These are phyloP conservation scores for Thecaphora thlaspeos DNA, from an alignment of 1,284 basidiomycete species.

Conservation along the genomic window DNA sequence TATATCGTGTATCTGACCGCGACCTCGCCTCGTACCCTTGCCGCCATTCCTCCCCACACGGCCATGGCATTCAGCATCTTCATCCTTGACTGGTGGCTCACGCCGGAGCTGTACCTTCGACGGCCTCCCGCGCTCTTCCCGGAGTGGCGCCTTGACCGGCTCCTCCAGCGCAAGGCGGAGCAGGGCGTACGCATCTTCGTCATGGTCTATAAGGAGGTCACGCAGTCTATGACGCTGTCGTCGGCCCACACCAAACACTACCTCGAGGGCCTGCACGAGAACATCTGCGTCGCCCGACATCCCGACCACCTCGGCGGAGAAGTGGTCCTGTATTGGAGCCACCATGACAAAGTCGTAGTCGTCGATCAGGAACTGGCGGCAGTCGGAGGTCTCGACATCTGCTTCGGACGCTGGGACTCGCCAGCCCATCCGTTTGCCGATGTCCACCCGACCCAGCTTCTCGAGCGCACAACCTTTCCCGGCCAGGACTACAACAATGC, in stretches of 20 bases:
- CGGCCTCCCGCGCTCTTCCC: slow-evolving; percentile 78
- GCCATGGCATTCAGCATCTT: too few relatives aligned
- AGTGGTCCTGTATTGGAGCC: slow-evolving; percentile 33
- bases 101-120: slow-evolving; percentile 83
- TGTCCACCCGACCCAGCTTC: slow-evolving; percentile 75
- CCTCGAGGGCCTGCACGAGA: slow-evolving; percentile 77
- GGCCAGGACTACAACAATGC: slow-evolving; percentile 84
- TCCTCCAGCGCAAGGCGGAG: slow-evolving; percentile 81
- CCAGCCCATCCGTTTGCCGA: slow-evolving; percentile 19
- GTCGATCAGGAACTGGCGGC: slow-evolving; percentile 69
- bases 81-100: slow-evolving; percentile 64
- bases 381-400: slow-evolving; percentile 83
- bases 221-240: slow-evolving; percentile 70
- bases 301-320: slow-evolving; percentile 53
- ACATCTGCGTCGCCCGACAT: slow-evolving; percentile 72
- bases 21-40: too few relatives aligned
- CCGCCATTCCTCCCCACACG: too few relatives aligned
- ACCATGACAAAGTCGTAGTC: slow-evolving; percentile 63
- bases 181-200: slow-evolving; percentile 86
- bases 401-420: slow-evolving; percentile 88
- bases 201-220: slow-evolving; percentile 67
- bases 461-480: slow-evolving; percentile 72
- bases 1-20: too few relatives aligned
- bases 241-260: slow-evolving; percentile 63
- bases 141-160: slow-evolving; percentile 79